phyloP scores from a whole-genome alignment of 1,284 basidiomycete genomes.

The Naganishia albida region DNA sequence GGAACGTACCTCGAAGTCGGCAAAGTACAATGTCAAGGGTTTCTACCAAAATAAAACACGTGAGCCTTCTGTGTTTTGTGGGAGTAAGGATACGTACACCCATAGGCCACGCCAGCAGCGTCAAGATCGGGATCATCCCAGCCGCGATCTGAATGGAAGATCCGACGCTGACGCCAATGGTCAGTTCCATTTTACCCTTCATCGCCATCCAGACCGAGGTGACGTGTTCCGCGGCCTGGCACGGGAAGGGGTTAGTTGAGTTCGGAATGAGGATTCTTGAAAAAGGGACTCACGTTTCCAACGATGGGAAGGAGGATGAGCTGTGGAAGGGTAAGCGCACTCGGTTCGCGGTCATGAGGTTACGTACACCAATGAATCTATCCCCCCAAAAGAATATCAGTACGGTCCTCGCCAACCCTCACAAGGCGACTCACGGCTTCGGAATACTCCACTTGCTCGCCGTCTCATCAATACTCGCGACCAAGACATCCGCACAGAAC shows the following conservation, averaged over 20 bases:
- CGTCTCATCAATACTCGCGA: constrained; percentile 86
- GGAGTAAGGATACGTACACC: constrained; percentile 40
- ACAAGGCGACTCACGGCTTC: constrained; percentile 56
- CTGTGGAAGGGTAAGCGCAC: not conserved
- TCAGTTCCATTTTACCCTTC: constrained; percentile 75
- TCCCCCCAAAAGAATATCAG: constrained; percentile 25
- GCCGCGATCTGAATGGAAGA: constrained; percentile 89
- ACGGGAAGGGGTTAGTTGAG: not conserved
- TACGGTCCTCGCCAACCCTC: not conserved
- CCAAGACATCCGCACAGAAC: constrained; percentile 72
- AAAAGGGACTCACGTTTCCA: constrained; percentile 52
- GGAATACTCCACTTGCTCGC: constrained; percentile 76
- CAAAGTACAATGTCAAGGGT: constrained; percentile 79
- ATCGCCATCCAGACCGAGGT: constrained; percentile 87
- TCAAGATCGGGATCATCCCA: constrained; percentile 80
- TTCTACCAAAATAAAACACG: constrained; percentile 49
- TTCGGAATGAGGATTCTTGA: not conserved
- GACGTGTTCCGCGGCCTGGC: constrained; percentile 65
- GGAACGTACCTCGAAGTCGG: constrained; percentile 67
- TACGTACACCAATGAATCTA: constrained; percentile 49
- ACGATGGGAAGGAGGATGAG: constrained; percentile 60
- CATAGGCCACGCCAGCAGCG: constrained; percentile 77
- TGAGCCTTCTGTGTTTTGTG: not conserved
- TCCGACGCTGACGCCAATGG: constrained; percentile 85
- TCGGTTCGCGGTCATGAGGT: not conserved